Evolutionary conservation across 176 grass and related monocot genomes (phyloP).

Genomic region (Carex littledalei): DNA sequence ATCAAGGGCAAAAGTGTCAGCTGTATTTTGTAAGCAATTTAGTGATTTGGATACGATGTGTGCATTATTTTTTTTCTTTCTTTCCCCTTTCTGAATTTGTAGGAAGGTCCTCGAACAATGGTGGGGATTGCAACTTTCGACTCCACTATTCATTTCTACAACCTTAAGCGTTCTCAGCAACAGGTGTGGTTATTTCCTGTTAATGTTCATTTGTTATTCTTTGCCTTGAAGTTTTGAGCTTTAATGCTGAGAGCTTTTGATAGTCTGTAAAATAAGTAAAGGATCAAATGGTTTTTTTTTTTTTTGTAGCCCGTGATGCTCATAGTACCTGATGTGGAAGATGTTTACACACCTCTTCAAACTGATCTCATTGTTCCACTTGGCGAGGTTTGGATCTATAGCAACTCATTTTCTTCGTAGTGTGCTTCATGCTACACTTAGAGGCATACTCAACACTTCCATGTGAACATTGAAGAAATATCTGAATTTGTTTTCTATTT

Average conservation of each 20-base stretch:
- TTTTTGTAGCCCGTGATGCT: constrained; percentile 80
- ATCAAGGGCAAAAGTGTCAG: neutral
- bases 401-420: constrained; percentile 2
- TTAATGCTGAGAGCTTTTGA: neutral
- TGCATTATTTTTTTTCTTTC: neutral
- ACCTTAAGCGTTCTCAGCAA: constrained; percentile 76
- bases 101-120: constrained; percentile 88
- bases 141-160: constrained; percentile 92
- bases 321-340: constrained; percentile 74
- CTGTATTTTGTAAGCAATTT: constrained; percentile 2
- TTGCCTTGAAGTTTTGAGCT: neutral
- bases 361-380: constrained; percentile 68
- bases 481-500: neutral
- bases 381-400: constrained; percentile 51
- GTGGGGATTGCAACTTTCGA: constrained; percentile 95
- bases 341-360: constrained; percentile 80
- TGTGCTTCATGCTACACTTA: neutral
- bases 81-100: constrained; percentile 25
- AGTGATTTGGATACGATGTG: neutral
- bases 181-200: constrained; percentile 41
- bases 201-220: neutral
- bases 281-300: constrained; percentile 21
- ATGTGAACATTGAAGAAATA: constrained; percentile 19
- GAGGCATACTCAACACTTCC: neutral
- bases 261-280: neutral